These are phyloP conservation scores for Diophrys sp. DNA, from an alignment of 73 alveolate species.

Conservation along the genomic window DNA sequence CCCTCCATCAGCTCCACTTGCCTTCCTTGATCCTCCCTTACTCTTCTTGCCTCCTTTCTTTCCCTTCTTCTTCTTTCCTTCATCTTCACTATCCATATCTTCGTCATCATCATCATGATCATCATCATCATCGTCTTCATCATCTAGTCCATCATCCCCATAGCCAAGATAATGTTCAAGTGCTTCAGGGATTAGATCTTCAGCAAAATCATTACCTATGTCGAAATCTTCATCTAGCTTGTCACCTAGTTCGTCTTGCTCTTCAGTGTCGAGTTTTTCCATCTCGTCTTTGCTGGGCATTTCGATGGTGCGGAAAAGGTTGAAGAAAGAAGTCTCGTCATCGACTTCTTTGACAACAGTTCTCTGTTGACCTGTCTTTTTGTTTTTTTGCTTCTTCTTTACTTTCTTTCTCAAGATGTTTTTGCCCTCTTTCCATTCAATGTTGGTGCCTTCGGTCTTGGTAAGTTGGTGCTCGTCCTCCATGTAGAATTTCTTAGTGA, in stretches of 20 bases:
- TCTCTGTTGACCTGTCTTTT: conserved; percentile 64
- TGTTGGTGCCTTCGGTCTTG: conserved; percentile 85
- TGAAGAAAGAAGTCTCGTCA: conserved; percentile 73
- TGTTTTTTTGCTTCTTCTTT: conserved; percentile 91
- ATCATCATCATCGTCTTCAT: conserved; percentile 28
- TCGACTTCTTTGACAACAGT: conserved; percentile 56
- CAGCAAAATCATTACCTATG: conserved; percentile 84
- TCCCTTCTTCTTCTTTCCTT: conserved; percentile 21
- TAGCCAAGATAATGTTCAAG: conserved; percentile 90
- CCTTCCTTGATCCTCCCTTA: not conserved
- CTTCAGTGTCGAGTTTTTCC: conserved; percentile 63
- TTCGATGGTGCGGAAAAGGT: conserved; percentile 81
- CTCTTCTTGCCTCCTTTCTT: not conserved
- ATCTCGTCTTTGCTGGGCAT: conserved; percentile 73
- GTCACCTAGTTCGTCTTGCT: conserved; percentile 78
- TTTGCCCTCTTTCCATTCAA: conserved; percentile 92
- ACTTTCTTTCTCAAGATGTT: conserved; percentile 87
- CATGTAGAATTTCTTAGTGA: conserved; percentile 73
- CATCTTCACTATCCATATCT: conserved; percentile 51
- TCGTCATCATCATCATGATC: conserved; percentile 59
- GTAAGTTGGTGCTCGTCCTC: conserved; percentile 73
- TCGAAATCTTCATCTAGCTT: conserved; percentile 85
- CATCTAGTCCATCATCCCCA: conserved; percentile 55
- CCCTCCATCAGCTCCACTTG: conserved; percentile 7
- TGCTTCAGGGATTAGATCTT: conserved; percentile 92